Evolutionary conservation across 805 yeast genomes (phyloP), one percentile per base, ranked within the genome.

Genomic region (Cyberlindnera xylosilytica): DNA sequence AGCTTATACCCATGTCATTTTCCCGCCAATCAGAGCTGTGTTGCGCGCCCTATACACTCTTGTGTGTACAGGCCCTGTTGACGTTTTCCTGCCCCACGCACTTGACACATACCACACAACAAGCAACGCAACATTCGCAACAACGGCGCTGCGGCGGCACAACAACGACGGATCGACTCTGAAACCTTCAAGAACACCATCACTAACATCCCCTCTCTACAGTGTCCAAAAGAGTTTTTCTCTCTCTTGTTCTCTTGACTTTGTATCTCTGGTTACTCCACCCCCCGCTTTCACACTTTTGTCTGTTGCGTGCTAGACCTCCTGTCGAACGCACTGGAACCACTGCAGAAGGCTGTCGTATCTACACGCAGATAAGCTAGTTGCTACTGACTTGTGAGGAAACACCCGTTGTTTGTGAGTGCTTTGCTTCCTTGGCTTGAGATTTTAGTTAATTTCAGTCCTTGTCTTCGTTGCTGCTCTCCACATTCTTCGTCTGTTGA

Each of bases 211-310:
- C 15, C 8, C 16, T 4, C 19, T 17, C 11, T 16, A n/a, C 36
- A 47, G 51, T 34, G 49, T 39, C 34, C 49, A 37, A 42, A 29
- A 42, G 44, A 41, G 44, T 20, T 11, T 18, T 27, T 17, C 19
- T 11, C 31, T 41, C 45, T 44, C 39, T 42, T 44, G 49, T 32
- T 41, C 41, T 44, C 49, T 39, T 34, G 26, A 34, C 41, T 44
- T 42, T 32, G 47, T 27, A 44, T 44, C 47, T 44, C 47, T 44
- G 47, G 47, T 44, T 37, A 9, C 22, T 15, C 24, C 9, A 20
- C 19, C 39, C 38, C 35, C 34, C 6, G n/a, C 38, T 22, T 41
- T 34, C 38, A 31, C 32, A 27, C 33, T 26, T 30, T 22, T 34
- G 39, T 38, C 42, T 43, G 34, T 34, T 43, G 39, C 31, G 20